These are phyloP conservation scores for Solanum hybrid DNA, from an alignment of 305 asterid species.

Conservation along the genomic window DNA sequence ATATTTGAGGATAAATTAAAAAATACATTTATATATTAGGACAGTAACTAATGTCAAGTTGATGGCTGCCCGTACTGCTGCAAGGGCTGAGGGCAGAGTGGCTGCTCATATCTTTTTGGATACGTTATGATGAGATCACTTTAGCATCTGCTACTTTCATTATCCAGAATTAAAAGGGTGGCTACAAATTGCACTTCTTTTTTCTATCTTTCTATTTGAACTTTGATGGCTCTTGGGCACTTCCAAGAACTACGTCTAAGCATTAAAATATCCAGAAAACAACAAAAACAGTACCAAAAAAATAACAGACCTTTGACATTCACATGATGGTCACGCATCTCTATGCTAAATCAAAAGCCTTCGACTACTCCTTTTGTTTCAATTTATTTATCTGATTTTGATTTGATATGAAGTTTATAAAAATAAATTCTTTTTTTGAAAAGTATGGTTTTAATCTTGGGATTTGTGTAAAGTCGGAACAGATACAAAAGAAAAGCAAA, in stretches of 20 bases:
- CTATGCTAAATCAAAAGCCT: slow-evolving; percentile 10
- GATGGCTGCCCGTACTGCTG: neutral
- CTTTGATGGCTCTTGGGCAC: neutral
- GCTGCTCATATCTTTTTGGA: neutral
- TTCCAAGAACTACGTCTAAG: slow-evolving; percentile 10
- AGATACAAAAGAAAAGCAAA: neutral
- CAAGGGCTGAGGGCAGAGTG: neutral
- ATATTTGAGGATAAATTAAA: neutral
- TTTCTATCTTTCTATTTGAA: neutral
- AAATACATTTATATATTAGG: neutral
- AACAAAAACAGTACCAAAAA: neutral
- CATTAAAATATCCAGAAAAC: neutral
- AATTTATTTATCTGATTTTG: neutral
- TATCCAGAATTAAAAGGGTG: neutral
- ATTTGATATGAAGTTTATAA: accelerated
- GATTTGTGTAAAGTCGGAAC: accelerated
- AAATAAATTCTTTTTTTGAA: too few relatives aligned
- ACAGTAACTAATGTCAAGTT: neutral
- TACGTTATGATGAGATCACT: neutral
- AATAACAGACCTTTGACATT: neutral
- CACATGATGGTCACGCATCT: neutral
- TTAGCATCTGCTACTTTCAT: neutral
- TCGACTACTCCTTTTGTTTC: accelerated
- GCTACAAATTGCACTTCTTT: neutral
- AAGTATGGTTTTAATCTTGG: neutral